These are phyloP conservation scores for Wallacemonas sp. DNA, from an alignment of 208 protist genomes.

Conservation along the genomic window DNA sequence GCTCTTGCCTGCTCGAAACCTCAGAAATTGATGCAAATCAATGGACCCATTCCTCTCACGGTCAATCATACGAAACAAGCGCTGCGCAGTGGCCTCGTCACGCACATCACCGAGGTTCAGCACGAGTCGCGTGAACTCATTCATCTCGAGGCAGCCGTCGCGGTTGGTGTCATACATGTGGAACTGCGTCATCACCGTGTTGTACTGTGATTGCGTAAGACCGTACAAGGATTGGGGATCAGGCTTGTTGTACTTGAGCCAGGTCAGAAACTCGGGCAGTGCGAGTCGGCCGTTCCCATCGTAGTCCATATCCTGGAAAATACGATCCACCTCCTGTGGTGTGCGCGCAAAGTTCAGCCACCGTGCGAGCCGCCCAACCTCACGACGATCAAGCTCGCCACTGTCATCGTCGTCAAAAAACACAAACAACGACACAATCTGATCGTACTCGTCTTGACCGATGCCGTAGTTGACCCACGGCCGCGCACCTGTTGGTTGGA, in stretches of 20 bases:
- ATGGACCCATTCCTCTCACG: conserved; percentile 21
- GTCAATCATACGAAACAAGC: conserved; percentile 40
- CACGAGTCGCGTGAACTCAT: conserved; percentile 43
- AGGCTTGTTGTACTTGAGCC: conserved; percentile 40
- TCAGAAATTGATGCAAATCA: conserved; percentile 57
- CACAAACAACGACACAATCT: conserved; percentile 57
- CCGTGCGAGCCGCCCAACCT: conserved; percentile 37
- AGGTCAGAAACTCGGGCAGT: conserved; percentile 51
- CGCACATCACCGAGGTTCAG: conserved; percentile 28
- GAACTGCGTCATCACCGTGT: conserved; percentile 59
- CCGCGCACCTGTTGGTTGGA: conserved; percentile 19
- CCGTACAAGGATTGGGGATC: conserved; percentile 47
- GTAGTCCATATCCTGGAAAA: conserved; percentile 55
- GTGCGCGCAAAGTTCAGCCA: conserved; percentile 62
- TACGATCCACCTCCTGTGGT: conserved; percentile 43
- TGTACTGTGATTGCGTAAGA: conserved; percentile 49
- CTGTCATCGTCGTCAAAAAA: conserved; percentile 57
- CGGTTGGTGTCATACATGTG: conserved; percentile 43
- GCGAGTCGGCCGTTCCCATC: conserved; percentile 40
- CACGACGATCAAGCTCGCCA: conserved; percentile 32
- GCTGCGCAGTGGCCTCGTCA: conserved; percentile 15
- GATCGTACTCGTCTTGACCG: conserved; percentile 57
- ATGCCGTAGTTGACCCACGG: conserved; percentile 46
- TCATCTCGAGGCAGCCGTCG: conserved; percentile 32
- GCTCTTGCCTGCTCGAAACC: conserved; percentile 24